Evolutionary conservation across 176 grass and related monocot species (phyloP).

Genomic region (Areca catechu): DNA sequence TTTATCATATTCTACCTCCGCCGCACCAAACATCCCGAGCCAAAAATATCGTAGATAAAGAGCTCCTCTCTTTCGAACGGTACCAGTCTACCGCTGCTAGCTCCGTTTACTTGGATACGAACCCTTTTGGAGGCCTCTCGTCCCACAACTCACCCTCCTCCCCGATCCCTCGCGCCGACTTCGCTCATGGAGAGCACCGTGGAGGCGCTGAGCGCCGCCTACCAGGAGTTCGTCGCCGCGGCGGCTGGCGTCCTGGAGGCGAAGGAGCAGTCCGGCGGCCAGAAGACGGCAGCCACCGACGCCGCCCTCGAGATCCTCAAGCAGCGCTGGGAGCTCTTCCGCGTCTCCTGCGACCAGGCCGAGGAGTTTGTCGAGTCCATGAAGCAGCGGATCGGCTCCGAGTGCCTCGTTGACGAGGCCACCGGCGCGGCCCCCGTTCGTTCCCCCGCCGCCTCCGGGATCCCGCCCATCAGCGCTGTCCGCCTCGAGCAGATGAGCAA

Average conservation of each 20-base stretch:
- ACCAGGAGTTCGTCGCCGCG: slow-evolving; percentile 62
- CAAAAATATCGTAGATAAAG: no score
- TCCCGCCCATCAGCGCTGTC: slow-evolving; percentile 65
- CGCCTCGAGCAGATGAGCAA: slow-evolving; percentile 88
- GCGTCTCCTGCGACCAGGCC: slow-evolving; percentile 65
- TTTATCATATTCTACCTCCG: no score
- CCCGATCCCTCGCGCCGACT: no score
- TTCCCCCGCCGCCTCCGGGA: slow-evolving; percentile 24
- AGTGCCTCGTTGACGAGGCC: slow-evolving; percentile 87
- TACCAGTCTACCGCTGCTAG: no score
- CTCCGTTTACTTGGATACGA: no score
- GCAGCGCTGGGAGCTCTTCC: slow-evolving; percentile 82
- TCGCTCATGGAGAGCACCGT: slow-evolving; percentile 48
- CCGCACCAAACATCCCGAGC: no score
- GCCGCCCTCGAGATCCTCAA: slow-evolving; percentile 69
- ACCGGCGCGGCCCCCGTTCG: slow-evolving; percentile 21
- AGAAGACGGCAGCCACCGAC: slow-evolving; percentile 44
- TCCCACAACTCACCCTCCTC: no score
- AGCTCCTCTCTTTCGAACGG: no score
- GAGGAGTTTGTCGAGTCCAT: slow-evolving; percentile 85
- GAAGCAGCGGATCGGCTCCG: slow-evolving; percentile 70
- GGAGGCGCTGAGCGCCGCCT: slow-evolving; percentile 54
- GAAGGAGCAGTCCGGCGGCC: slow-evolving; percentile 31
- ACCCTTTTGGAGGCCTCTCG: no score
- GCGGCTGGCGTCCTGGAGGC: slow-evolving; percentile 41